Conservation (phyloP, 1,284 basidiomycete genomes). For the Irpex sp. region DNA sequence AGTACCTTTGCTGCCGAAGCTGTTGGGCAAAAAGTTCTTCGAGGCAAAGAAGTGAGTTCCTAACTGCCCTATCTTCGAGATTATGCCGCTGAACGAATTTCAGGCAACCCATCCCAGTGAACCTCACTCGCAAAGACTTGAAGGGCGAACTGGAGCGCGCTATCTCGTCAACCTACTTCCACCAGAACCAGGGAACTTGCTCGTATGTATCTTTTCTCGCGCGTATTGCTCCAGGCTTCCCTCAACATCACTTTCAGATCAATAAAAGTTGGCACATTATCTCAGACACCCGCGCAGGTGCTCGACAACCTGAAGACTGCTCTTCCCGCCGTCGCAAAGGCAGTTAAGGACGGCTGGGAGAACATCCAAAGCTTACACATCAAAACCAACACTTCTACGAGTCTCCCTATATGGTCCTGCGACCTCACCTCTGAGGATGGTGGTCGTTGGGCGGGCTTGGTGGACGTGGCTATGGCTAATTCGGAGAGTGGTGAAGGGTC, state of each 20-base stretch:
- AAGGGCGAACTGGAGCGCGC: conserved; percentile 89
- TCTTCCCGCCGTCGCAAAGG: conserved; percentile 72
- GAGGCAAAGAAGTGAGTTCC: conserved; percentile 84
- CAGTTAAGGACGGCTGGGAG: conserved; percentile 83
- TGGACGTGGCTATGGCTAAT: conserved; percentile 28
- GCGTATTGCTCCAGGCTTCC: not conserved
- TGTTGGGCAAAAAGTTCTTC: conserved; percentile 91
- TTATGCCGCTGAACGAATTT: not conserved
- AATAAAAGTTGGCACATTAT: conserved; percentile 79
- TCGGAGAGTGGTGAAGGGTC: conserved; percentile 26
- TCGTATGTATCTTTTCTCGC: conserved; percentile 50
- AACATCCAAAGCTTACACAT: conserved; percentile 90
- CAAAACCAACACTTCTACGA: conserved; percentile 86
- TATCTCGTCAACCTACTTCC: conserved; percentile 90
- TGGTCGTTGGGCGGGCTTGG: conserved; percentile 60
- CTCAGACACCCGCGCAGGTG: conserved; percentile 72
- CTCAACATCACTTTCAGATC: conserved; percentile 46
- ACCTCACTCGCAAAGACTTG: conserved; percentile 80
- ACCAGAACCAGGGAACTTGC: conserved; percentile 90
- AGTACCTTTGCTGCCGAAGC: conserved; percentile 80
- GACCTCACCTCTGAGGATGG: conserved; percentile 58
- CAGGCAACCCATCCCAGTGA: conserved; percentile 93
- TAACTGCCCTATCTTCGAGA: not conserved
- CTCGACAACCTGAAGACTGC: conserved; percentile 78
- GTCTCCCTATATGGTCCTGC: conserved; percentile 88